Evolutionary conservation across 768 basidiomycete genomes (phyloP).

Genomic region (Boletus rubropictus): DNA sequence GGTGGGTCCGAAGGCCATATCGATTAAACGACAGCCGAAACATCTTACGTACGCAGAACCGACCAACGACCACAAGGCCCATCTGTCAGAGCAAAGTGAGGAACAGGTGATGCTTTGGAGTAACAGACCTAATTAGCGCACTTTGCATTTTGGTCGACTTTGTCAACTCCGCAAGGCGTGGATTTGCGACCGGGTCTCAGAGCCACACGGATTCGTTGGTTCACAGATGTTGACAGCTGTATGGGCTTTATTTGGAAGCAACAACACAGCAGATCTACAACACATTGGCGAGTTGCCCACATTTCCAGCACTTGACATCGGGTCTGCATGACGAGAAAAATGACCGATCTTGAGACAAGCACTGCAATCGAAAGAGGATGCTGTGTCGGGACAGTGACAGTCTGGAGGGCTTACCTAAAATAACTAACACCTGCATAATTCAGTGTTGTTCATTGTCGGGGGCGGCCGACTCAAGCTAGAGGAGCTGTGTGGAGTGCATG

Average conservation of each 20-base stretch:
- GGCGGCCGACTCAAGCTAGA: slow-evolving; percentile 12
- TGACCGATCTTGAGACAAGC: slow-evolving; percentile 15
- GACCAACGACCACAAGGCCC: slow-evolving; percentile 30
- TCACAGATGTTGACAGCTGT: slow-evolving; percentile 19
- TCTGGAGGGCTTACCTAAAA: slow-evolving; percentile 25
- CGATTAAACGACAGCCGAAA: slow-evolving; percentile 35
- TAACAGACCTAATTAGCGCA: slow-evolving; percentile 30
- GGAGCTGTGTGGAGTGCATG: slow-evolving; percentile 18
- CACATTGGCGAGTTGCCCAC: slow-evolving; percentile 21
- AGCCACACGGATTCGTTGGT: slow-evolving; percentile 13
- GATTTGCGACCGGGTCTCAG: slow-evolving; percentile 29
- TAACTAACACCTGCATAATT: slow-evolving; percentile 13
- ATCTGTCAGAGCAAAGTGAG: slow-evolving; percentile 28
- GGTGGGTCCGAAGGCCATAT: slow-evolving; percentile 36
- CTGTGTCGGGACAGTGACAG: slow-evolving; percentile 6
- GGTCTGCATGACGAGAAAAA: slow-evolving; percentile 16
- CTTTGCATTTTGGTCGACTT: slow-evolving; percentile 30
- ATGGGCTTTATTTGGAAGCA: slow-evolving; percentile 22
- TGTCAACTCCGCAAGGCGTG: slow-evolving; percentile 25
- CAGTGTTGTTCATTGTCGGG: slow-evolving; percentile 23
- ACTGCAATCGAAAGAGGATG: slow-evolving; percentile 20
- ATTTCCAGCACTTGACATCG: slow-evolving; percentile 19
- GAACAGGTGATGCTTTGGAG: slow-evolving; percentile 23
- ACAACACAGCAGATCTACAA: slow-evolving; percentile 24
- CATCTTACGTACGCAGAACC: slow-evolving; percentile 31